These are phyloP conservation scores for Rauvolfia tetraphylla DNA, from an alignment of 257 asterid genomes.

Conservation along the genomic window DNA sequence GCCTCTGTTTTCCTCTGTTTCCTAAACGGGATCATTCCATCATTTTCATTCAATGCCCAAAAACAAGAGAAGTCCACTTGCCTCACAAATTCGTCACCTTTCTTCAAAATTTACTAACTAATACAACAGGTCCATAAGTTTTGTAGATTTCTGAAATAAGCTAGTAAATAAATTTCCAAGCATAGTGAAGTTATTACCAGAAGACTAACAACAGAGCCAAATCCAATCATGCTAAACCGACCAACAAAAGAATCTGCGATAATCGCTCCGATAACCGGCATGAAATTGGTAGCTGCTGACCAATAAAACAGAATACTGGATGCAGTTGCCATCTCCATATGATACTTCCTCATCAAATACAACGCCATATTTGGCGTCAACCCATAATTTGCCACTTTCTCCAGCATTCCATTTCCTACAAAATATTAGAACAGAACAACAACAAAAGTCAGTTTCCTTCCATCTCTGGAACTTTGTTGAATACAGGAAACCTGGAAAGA, in stretches of 20 bases:
- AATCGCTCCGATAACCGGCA: constrained; percentile 64
- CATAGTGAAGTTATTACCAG: constrained; percentile 35
- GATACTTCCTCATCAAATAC: constrained; percentile 56
- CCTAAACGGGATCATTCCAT: constrained; percentile 28
- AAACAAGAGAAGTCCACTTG: neutral
- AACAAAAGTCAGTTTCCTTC: neutral
- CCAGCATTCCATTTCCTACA: constrained; percentile 54
- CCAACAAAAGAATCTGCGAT: constrained; percentile 71
- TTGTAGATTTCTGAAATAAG: neutral
- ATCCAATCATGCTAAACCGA: constrained; percentile 55
- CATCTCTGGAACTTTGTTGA: no score
- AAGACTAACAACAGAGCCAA: constrained; percentile 58
- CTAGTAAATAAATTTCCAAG: no score
- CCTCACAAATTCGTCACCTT: neutral
- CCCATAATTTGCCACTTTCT: constrained; percentile 57
- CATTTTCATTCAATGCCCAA: neutral
- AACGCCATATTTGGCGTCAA: constrained; percentile 10
- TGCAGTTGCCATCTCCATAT: constrained; percentile 52
- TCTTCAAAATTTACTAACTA: neutral
- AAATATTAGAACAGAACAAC: neutral
- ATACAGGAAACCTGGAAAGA: no score
- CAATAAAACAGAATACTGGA: constrained; percentile 57
- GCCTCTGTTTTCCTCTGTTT: neutral
- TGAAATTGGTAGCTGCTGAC: constrained; percentile 61
- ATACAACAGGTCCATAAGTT: neutral